phyloP scores from a whole-genome alignment of 2,329 filamentous ascomycete species.

The Aspergillus awamori region DNA sequence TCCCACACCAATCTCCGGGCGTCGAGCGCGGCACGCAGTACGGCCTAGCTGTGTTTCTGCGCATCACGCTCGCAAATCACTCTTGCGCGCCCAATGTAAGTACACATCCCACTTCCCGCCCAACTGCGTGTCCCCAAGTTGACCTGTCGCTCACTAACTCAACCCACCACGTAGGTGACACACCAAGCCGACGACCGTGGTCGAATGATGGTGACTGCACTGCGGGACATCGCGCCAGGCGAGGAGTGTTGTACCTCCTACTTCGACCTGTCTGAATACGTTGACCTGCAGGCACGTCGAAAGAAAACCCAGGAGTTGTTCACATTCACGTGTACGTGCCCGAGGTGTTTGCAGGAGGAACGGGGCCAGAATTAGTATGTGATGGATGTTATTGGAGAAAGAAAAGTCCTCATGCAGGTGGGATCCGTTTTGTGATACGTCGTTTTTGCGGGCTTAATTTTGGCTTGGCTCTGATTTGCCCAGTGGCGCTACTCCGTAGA shows the following conservation, averaged over 20 bases:
- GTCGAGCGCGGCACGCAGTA: neutral
- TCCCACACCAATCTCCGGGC: neutral
- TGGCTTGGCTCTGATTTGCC: too few species aligned
- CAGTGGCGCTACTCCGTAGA: too few species aligned
- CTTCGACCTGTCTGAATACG: slow-evolving; percentile 3
- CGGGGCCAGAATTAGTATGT: neutral
- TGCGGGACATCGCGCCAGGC: neutral
- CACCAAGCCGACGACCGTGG: slow-evolving; percentile 3
- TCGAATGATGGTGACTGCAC: neutral
- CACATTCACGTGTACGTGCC: neutral
- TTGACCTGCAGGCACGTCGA: neutral
- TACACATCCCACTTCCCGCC: neutral
- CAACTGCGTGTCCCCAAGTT: neutral
- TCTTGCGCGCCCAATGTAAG: slow-evolving; percentile 11
- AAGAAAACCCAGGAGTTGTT: neutral
- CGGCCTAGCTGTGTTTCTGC: neutral
- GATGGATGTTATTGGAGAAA: slow-evolving; percentile 16
- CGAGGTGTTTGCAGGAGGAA: neutral
- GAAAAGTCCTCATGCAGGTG: slow-evolving; percentile 22
- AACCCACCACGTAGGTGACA: neutral
- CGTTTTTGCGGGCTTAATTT: too few species aligned
- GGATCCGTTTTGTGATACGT: too few species aligned
- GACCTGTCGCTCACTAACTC: neutral
- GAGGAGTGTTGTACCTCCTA: slow-evolving; percentile 8
- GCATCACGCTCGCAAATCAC: slow-evolving; percentile 1